A percentile compares a stretch with the other conserved stretches of the same genome.
Evolutionary conservation across 257 asterid genomes (phyloP).

Genomic region (Primulina tabacum): DNA sequence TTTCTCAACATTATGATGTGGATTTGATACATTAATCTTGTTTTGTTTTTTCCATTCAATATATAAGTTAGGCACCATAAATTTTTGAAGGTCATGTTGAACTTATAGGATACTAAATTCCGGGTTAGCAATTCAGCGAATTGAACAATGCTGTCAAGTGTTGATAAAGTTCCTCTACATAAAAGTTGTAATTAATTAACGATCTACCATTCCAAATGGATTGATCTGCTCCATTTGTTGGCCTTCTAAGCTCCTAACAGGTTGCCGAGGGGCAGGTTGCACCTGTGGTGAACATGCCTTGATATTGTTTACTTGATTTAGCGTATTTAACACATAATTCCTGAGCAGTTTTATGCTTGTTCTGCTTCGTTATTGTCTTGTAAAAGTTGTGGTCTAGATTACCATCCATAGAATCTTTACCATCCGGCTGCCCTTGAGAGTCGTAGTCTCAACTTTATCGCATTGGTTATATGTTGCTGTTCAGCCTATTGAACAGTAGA

Average conservation of each 20-base stretch:
- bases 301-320: conserved; percentile 18
- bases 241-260: conserved; percentile 8
- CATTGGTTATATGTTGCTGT: conserved; percentile 9
- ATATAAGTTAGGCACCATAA: conserved; percentile 14
- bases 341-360: conserved; percentile 1
- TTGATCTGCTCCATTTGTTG: conserved; percentile 13
- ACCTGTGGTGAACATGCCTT: conserved; percentile 2
- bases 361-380: conserved; percentile 12
- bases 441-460: not conserved
- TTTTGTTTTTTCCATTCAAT: conserved; percentile 4
- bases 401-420: not conserved
- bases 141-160: conserved; percentile 14
- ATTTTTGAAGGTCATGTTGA: conserved; percentile 15
- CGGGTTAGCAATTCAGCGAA: conserved; percentile 2
- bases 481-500: conserved; percentile 9
- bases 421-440: not conserved
- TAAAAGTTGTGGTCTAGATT: not conserved
- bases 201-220: conserved; percentile 8
- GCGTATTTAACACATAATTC: not conserved
- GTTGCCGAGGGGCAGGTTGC: conserved; percentile 3
- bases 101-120: conserved; percentile 16
- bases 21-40: conserved; percentile 2
- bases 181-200: not conserved
- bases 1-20: conserved; percentile 8
- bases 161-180: not conserved